Evolutionary conservation across 1,139 yeast species (phyloP).

Genomic region (Blastobotrys arbuscula): DNA sequence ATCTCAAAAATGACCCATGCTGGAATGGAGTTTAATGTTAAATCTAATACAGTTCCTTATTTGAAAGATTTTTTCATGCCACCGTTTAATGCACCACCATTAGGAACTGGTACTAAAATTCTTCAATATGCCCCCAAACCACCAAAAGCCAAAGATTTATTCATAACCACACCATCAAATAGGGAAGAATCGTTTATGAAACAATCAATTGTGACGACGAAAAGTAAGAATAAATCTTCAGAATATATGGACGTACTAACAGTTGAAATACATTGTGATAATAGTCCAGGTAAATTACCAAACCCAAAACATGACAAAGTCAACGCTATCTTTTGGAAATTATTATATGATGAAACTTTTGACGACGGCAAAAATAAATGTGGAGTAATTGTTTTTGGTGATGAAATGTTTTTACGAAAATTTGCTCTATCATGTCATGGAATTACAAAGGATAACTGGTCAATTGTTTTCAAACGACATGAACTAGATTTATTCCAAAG

Average conservation of each 20-base stretch:
- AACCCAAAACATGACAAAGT: conserved; percentile 63
- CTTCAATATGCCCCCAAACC: conserved; percentile 37
- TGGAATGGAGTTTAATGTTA: conserved; percentile 38
- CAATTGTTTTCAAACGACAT: conserved; percentile 33
- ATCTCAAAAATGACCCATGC: conserved; percentile 63
- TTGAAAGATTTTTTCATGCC: conserved; percentile 2
- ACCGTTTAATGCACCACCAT: not conserved
- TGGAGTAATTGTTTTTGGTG: conserved; percentile 25
- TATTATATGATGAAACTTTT: conserved; percentile 16
- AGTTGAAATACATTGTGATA: conserved; percentile 62
- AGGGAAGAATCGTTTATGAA: no score
- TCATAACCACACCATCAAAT: no score
- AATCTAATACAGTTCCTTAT: not conserved
- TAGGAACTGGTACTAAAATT: not conserved
- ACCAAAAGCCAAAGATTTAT: conserved; percentile 34
- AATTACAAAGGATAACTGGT: not conserved
- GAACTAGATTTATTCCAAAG: conserved; percentile 56
- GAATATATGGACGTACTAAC: conserved; percentile 48
- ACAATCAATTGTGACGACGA: no score
- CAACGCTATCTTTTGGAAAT: conserved; percentile 56
- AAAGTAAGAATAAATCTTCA: not conserved
- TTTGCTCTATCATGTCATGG: conserved; percentile 12
- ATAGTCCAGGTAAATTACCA: conserved; percentile 48
- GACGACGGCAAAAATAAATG: conserved; percentile 10
- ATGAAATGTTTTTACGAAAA: conserved; percentile 11